Conservation (phyloP, 75 land plant species). For the Chamaecyparis obtusa region DNA sequence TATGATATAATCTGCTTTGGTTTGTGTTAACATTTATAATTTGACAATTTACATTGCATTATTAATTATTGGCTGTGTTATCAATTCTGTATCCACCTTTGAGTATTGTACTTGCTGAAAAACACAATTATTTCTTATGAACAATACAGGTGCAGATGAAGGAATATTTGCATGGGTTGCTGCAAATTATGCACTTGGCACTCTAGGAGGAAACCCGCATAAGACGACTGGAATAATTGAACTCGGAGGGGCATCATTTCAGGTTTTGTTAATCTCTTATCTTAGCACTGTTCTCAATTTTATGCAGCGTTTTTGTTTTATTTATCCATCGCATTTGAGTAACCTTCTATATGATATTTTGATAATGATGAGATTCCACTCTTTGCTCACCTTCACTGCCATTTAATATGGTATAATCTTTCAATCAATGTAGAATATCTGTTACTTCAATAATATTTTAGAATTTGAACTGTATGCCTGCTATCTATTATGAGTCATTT, state of each 20-base stretch:
- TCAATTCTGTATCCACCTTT: background rate
- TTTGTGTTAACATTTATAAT: background rate
- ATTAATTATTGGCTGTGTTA: background rate
- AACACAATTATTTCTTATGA: background rate
- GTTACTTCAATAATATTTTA: background rate
- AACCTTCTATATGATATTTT: background rate
- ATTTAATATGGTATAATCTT: background rate
- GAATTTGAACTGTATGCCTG: background rate
- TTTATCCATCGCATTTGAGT: background rate
- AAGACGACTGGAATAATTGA: constrained; percentile 90
- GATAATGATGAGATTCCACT: background rate
- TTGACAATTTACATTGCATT: background rate
- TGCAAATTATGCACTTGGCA: constrained; percentile 94
- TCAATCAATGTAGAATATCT: background rate
- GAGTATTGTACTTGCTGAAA: background rate
- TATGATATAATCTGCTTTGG: too few species aligned
- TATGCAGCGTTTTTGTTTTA: background rate
- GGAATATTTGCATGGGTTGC: constrained; percentile 97
- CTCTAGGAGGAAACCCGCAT: constrained; percentile 71
- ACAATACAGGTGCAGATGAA: constrained; percentile 74
- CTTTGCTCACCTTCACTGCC: background rate
- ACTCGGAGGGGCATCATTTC: constrained; percentile 98
- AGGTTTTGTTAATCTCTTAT: constrained; percentile 50
- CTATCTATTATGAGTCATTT: background rate
- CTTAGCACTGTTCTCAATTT: background rate